Conservation (phyloP, 164 flowering plant genomes). For the Hamamelis virginiana region DNA sequence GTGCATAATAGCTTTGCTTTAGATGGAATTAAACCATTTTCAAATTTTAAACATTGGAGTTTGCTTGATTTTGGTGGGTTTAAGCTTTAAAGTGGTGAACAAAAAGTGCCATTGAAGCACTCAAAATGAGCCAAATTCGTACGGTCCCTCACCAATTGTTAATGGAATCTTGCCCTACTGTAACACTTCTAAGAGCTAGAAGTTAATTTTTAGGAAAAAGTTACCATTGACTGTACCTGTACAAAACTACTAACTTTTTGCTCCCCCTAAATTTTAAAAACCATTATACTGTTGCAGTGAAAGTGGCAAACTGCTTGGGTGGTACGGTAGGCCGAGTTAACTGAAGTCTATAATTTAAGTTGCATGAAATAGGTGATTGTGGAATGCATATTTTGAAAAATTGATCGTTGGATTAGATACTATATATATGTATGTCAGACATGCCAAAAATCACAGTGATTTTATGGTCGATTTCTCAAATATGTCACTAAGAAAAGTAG, state of each 20-base stretch:
- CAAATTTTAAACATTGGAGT: slow-evolving; percentile 4
- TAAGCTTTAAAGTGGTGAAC: background rate
- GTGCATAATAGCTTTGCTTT: slow-evolving; percentile 2
- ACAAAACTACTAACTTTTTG: background rate
- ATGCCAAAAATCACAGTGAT: too few species aligned
- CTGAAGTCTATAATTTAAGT: too few species aligned
- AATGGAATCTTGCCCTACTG: background rate
- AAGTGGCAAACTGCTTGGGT: background rate
- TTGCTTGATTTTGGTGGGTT: slow-evolving; percentile 2
- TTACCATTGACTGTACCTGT: background rate
- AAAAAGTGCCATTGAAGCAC: background rate
- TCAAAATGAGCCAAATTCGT: background rate
- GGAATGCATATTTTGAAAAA: too few species aligned
- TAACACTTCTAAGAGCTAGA: background rate
- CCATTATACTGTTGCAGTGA: background rate
- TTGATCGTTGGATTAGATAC: too few species aligned
- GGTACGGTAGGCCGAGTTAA: too few species aligned
- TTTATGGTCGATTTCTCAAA: too few species aligned
- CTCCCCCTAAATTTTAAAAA: background rate
- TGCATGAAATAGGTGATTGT: too few species aligned
- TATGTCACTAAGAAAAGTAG: too few species aligned
- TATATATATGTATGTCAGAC: too few species aligned
- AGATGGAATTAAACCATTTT: background rate
- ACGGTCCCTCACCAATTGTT: background rate
- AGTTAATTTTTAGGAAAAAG: background rate